Percentiles rank a stretch among this genome's conserved stretches.
Conservation (phyloP, 305 asterid species). For the Fraxinus latifolia region DNA sequence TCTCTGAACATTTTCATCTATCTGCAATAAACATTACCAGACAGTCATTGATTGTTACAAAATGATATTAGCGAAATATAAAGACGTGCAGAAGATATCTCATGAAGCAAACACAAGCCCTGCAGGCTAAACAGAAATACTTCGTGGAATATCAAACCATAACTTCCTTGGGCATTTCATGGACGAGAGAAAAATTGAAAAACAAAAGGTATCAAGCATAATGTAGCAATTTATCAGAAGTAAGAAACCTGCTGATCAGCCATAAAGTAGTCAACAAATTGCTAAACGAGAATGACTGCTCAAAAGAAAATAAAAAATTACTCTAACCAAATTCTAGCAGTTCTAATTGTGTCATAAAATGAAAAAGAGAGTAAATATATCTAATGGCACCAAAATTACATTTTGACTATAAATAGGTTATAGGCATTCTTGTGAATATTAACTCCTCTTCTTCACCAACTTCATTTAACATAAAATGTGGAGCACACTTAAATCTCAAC, state of each 20-base stretch:
- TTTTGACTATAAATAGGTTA: not conserved
- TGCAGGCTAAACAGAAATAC: not conserved
- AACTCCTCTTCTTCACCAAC: not conserved
- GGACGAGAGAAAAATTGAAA: not conserved
- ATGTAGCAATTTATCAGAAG: not conserved
- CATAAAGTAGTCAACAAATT: not conserved
- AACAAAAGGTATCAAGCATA: not conserved
- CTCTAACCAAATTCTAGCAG: not conserved
- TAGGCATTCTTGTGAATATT: not conserved
- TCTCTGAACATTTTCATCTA: conserved; percentile 79
- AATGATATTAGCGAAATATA: not conserved
- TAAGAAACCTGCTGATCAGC: not conserved
- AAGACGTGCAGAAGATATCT: not conserved
- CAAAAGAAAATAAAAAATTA: not conserved
- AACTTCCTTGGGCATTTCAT: not conserved
- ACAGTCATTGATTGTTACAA: not conserved
- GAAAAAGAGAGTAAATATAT: not conserved
- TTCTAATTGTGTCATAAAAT: not conserved
- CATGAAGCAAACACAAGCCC: not conserved
- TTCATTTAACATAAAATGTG: not conserved
- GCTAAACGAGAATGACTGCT: not conserved
- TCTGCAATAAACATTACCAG: conserved; percentile 44
- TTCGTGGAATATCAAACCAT: conserved; percentile 2
- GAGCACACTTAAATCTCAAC: not conserved
- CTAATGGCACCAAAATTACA: not conserved